Evolutionary conservation across 345 rosid genomes (phyloP), one percentile per base, ranked within the genome.

Genomic region (Kandelia obovata): DNA sequence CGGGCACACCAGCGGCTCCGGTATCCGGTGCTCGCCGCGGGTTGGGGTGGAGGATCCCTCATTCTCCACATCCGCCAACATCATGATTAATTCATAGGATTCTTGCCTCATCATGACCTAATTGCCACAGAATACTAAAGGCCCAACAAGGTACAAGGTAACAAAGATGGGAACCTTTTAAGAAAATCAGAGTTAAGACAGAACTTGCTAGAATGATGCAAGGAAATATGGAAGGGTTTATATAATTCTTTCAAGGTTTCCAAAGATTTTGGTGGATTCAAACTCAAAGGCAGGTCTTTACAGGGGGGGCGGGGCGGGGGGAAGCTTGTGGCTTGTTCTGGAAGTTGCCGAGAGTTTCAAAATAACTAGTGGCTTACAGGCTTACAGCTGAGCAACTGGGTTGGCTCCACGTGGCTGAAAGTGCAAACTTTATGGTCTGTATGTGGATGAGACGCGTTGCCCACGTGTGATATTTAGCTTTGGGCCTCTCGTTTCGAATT

Each of bases 1-100:
- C 11, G 79, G 79, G 53, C 75, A 75, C n/a, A 53, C 53, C 10
- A 37, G 55, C 31, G 39, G 67, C 58, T 21, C 64, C 13, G 64
- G 71, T 17, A 75, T 65, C 68, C 60, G 37, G 21, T 46, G 35
- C 37, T 63, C 74, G 23, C 71, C 58, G 55, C 61, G 68, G 39
- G n/a, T 70, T 11, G 75, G 71, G 30, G 75, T 75, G 21, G 37
- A 37, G 39, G 53, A 58, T 5, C 62, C 53, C 4, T 53, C 70
- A 5, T 34, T 13, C 6, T 20, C 49, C 20, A 30, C 11, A 32
- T 66, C 53, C 35, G 0, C 9, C 53, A 26, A 17, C 34, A 15
- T n/a, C 53, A 11, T 26, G 30, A 34, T 11, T 23, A 11, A 26
- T 21, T 61, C 65, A 21, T 61, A 43, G 0, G 35, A 64, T 9